Base-by-base conservation (phyloP, 1,139 yeast genomes). In the Hemisphaericaspora xylanilytica region DNA sequence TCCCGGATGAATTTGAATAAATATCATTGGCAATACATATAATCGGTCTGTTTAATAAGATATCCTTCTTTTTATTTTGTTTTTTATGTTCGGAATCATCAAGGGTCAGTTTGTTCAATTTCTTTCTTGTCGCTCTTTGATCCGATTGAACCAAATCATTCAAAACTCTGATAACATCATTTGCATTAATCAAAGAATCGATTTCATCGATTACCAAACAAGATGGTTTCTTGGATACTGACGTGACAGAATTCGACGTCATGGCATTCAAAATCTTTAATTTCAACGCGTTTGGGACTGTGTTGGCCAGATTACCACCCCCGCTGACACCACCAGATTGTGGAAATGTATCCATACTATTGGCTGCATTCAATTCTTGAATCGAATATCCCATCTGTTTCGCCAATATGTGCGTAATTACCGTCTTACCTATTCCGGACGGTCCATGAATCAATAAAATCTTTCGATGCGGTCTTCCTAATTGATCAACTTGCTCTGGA, bases 351-450 rank as follows among this genome's bases (percentile, higher is more conserved):
- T 70, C 72, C 68, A 68, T 63, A 49, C 73, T 67, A 58, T 92
- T 96, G 50, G 95, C 82, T 1, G 98, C 97, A 61, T 92, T 92
- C 47, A 90, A 73, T 55, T 92, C 98, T 51, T 85, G 75, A 0
- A 86, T 77, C 35, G 80, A 78, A 56, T 85, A 92, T 0, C 96
- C 95, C 34, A 86, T 76, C 48, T 87, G 96, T 36, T 73, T 74
- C 4, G 96, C 95, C 28, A 89, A 74, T 2, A 88, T 75, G 57
- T 90, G 96, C 0, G 94, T 89, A 3, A 89, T 82, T 0, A 95
- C 80, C 0, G 98, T 92, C 58, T 92, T 92, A 5, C 98, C 98
- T n/a, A 86, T 74, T 1, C 98, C 98, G 1, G 96, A 90, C 0
- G 97, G 95, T 0, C 98, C 98, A 56, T 85, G 88, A 3, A 92